These are phyloP conservation scores for Lichtheimia hyalospora DNA, from an alignment of 371 early-diverging fungal species.

Conservation along the genomic window DNA sequence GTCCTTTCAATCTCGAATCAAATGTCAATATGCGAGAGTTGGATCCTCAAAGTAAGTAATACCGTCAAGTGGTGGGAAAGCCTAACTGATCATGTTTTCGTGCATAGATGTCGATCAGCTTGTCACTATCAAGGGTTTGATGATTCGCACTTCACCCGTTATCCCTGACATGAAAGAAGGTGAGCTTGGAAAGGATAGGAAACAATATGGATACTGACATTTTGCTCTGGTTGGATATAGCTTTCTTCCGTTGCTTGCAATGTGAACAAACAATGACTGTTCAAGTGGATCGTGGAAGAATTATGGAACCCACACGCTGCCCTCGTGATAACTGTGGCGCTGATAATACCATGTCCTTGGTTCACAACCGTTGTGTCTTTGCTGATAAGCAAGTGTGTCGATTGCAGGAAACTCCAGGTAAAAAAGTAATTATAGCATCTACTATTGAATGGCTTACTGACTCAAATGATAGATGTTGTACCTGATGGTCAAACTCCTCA, in stretches of 20 bases:
- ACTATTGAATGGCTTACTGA: background rate
- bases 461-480: conserved; percentile 70
- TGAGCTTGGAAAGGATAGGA: conserved; percentile 12
- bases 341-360: conserved; percentile 81
- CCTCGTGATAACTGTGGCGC: conserved; percentile 77
- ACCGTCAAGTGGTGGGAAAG: background rate
- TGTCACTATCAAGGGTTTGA: conserved; percentile 94
- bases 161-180: conserved; percentile 95
- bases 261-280: conserved; percentile 86
- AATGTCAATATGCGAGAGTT: conserved; percentile 93
- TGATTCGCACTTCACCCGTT: conserved; percentile 90
- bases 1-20: conserved; percentile 88
- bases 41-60: conserved; percentile 73
- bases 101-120: conserved; percentile 93
- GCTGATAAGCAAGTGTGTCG: conserved; percentile 96
- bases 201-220: background rate
- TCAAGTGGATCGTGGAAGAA: conserved; percentile 89
- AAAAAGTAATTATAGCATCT: background rate
- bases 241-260: conserved; percentile 88
- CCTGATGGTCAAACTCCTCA: conserved; percentile 99
- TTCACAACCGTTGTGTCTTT: conserved; percentile 94
- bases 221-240: conserved; percentile 31
- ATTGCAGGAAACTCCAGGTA: conserved; percentile 98
- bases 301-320: conserved; percentile 94
- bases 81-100: background rate